Conservation (phyloP, 768 basidiomycete genomes). For the Lactifluus piperatus region DNA sequence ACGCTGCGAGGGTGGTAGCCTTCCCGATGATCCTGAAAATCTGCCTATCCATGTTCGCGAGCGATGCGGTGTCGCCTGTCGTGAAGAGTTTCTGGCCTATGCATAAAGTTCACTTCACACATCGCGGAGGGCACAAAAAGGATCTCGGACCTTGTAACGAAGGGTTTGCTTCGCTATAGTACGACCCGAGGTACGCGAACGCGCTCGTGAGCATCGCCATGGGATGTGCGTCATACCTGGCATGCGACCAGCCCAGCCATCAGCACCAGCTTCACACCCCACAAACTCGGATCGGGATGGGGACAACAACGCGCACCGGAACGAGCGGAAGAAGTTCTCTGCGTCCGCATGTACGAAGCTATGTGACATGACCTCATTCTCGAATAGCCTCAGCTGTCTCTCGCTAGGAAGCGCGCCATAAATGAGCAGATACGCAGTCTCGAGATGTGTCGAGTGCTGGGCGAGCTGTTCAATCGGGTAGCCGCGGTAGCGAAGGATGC, state of each 20-base stretch:
- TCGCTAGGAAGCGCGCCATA: constrained; percentile 73
- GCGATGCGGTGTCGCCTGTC: constrained; percentile 51
- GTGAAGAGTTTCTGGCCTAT: constrained; percentile 75
- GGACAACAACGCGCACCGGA: constrained; percentile 27
- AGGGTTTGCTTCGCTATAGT: constrained; percentile 84
- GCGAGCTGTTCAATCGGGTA: constrained; percentile 93
- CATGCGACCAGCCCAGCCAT: background rate
- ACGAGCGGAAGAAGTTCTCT: constrained; percentile 35
- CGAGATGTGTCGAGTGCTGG: constrained; percentile 67
- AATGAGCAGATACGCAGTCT: constrained; percentile 79
- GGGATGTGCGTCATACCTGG: constrained; percentile 83
- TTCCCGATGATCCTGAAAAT: constrained; percentile 86
- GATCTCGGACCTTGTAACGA: constrained; percentile 60
- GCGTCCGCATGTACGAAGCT: constrained; percentile 37
- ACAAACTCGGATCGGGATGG: background rate
- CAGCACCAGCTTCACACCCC: background rate
- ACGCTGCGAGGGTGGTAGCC: constrained; percentile 83
- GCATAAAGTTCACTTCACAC: background rate
- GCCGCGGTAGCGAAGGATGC: constrained; percentile 71
- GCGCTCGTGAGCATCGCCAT: constrained; percentile 87
- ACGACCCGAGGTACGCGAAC: constrained; percentile 81
- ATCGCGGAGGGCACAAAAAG: background rate
- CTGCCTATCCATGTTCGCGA: constrained; percentile 85
- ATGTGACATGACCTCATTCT: constrained; percentile 74
- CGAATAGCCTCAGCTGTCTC: constrained; percentile 52